phyloP scores from a whole-genome alignment of 148 eudicot species.

The Rhododendron ferrugineum region DNA sequence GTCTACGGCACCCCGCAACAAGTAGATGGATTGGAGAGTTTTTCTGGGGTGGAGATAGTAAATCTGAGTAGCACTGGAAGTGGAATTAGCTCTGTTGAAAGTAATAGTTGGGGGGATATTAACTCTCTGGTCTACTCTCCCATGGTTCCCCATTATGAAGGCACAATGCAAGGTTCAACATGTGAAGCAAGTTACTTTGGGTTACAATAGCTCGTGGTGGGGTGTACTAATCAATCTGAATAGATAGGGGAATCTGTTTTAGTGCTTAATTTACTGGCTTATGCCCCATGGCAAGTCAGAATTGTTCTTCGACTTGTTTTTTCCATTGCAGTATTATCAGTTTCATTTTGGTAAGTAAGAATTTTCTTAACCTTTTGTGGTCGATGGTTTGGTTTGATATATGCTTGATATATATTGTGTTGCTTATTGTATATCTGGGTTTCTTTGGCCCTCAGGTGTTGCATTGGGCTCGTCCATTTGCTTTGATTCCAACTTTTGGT shows the following conservation, averaged over 20 bases:
- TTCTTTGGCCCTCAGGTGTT: no score
- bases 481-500: no score
- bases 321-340: constrained; percentile 7
- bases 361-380: background rate
- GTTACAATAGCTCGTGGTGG: constrained; percentile 23
- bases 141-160: constrained; percentile 24
- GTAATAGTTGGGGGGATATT: constrained; percentile 35
- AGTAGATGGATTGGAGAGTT: constrained; percentile 30
- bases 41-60: constrained; percentile 20
- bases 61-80: constrained; percentile 6
- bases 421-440: no score
- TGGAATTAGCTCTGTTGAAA: constrained; percentile 37
- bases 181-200: constrained; percentile 25
- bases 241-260: background rate
- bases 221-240: constrained; percentile 8
- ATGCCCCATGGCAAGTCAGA: background rate
- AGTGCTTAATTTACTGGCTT: background rate
- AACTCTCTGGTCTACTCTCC: constrained; percentile 33
- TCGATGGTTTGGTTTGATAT: background rate
- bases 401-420: background rate
- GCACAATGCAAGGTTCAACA: constrained; percentile 3
- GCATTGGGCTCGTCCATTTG: no score
- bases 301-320: background rate
- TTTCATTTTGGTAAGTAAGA: constrained; percentile 14
- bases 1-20: constrained; percentile 16